phyloP scores from a whole-genome alignment of 257 asterid species.

The Plectranthus barbatus region DNA sequence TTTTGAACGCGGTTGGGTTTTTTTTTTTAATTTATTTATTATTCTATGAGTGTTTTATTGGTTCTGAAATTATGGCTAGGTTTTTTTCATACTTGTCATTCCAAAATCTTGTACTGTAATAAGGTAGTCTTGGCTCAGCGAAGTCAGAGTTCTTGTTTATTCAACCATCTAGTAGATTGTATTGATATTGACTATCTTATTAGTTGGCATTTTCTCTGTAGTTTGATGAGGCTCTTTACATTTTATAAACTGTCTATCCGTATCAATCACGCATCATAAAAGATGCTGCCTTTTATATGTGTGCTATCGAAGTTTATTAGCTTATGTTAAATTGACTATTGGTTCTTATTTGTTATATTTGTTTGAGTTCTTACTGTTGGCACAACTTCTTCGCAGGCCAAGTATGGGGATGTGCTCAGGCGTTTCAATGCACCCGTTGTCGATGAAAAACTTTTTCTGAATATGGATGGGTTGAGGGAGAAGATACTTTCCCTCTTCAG shows the following conservation, averaged over 20 bases:
- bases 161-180: background rate
- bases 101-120: background rate
- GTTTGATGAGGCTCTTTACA: too few relatives aligned
- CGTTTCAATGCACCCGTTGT: slow-evolving; percentile 55
- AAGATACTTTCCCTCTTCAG: slow-evolving; percentile 56
- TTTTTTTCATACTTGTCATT: too few relatives aligned
- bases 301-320: background rate
- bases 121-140: background rate
- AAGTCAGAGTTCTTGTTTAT: background rate
- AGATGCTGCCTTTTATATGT: background rate
- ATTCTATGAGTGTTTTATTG: background rate
- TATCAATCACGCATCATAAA: too few relatives aligned
- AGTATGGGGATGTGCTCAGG: slow-evolving; percentile 62
- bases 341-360: background rate
- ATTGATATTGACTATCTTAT: background rate
- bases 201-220: background rate
- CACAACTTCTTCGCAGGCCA: slow-evolving; percentile 43
- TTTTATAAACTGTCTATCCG: too few relatives aligned
- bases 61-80: background rate
- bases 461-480: slow-evolving; percentile 44
- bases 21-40: background rate
- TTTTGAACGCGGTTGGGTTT: too few relatives aligned
- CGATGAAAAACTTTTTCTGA: slow-evolving; percentile 31
- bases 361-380: background rate
- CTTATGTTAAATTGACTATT: background rate